Evolutionary conservation across 2,329 filamentous ascomycete genomes (phyloP), one percentile per base, ranked within the genome.

Genomic region (Ascochyta koolunga): DNA sequence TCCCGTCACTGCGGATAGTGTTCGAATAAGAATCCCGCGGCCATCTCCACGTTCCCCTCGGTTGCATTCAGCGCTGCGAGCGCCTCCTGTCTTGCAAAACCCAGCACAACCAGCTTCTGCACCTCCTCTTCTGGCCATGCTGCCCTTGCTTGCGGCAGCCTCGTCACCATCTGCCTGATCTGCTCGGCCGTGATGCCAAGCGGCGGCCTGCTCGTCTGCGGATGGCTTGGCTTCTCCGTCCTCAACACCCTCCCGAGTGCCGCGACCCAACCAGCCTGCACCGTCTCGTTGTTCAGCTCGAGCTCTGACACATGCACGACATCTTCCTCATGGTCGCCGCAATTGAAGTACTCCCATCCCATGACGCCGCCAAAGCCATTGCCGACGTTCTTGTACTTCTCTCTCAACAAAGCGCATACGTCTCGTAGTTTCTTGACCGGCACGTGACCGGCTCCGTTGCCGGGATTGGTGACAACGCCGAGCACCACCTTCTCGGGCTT

Each of bases 271-370:
- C 72, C 50, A 0, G 69, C 61, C 41, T 69, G 67, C 7, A 64
- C 66, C 1, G 66, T 70, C 31, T 71, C 68, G 5, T 61, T 67
- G 19, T 60, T 56, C 1, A 70, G 39, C 0, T 67, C 61, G 4
- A 69, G 59, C 0, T 40, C 39, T 2, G 64, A 41, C 0, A 71
- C 61, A 8, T 73, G 65, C 5, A 65, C 62, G 10, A 72, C 15
- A 35, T 74, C 71, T 0, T 62, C 59, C 0, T 70, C 69, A 24
- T 61, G 60, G 21, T 69, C 66, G 15, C 72, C 73, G 10, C 88
- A 85, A 77, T 96, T 96, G 77, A 93, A 96, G 72, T 95, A 96
- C 77, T 97, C 93, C 93, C 93, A 97, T 2, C 91, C 91, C 87
- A 95, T 95, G 6, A 97, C 86, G 0, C 93, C 93, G 0, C 92